These are phyloP conservation scores for Astraeus odoratus DNA, from an alignment of 768 basidiomycete genomes.

Conservation along the genomic window DNA sequence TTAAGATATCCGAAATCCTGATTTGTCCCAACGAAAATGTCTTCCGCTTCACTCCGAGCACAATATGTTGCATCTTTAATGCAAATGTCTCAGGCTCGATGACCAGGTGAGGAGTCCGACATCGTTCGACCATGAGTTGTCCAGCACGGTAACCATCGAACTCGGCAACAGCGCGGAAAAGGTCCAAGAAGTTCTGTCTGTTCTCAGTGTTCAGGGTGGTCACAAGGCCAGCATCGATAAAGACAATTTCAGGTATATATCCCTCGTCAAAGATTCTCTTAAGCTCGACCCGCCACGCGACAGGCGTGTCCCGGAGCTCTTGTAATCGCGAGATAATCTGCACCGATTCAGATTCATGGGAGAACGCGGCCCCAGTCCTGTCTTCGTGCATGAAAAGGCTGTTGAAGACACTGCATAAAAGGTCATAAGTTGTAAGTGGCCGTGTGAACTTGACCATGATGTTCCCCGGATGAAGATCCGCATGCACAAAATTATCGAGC, in stretches of 20 bases:
- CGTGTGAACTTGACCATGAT: slow-evolving; percentile 97
- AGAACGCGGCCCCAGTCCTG: slow-evolving; percentile 15
- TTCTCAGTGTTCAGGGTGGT: slow-evolving; percentile 81
- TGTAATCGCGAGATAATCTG: slow-evolving; percentile 66
- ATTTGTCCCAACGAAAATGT: slow-evolving; percentile 97
- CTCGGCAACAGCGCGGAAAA: slow-evolving; percentile 92
- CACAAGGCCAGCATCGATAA: slow-evolving; percentile 94
- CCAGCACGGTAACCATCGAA: slow-evolving; percentile 97
- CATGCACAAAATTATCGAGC: slow-evolving; percentile 95
- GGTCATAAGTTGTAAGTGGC: slow-evolving; percentile 61
- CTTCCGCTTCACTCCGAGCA: slow-evolving; percentile 88
- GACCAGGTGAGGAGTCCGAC: slow-evolving; percentile 83
- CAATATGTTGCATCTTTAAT: slow-evolving; percentile 94
- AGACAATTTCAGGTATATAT: slow-evolving; percentile 90
- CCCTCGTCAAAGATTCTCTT: slow-evolving; percentile 54
- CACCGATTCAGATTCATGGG: slow-evolving; percentile 41
- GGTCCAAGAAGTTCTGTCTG: slow-evolving; percentile 89
- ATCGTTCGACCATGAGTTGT: slow-evolving; percentile 93
- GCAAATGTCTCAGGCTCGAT: slow-evolving; percentile 94
- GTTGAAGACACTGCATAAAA: slow-evolving; percentile 54
- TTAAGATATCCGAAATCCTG: slow-evolving; percentile 89
- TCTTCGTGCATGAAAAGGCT: slow-evolving; percentile 40
- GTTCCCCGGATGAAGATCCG: slow-evolving; percentile 88
- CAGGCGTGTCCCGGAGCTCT: slow-evolving; percentile 46
- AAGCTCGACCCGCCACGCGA: slow-evolving; percentile 68